Percentiles rank a stretch among this genome's conserved stretches.
phyloP scores from a whole-genome alignment of 768 basidiomycete genomes.

The Rhizopogon salebrosus region DNA sequence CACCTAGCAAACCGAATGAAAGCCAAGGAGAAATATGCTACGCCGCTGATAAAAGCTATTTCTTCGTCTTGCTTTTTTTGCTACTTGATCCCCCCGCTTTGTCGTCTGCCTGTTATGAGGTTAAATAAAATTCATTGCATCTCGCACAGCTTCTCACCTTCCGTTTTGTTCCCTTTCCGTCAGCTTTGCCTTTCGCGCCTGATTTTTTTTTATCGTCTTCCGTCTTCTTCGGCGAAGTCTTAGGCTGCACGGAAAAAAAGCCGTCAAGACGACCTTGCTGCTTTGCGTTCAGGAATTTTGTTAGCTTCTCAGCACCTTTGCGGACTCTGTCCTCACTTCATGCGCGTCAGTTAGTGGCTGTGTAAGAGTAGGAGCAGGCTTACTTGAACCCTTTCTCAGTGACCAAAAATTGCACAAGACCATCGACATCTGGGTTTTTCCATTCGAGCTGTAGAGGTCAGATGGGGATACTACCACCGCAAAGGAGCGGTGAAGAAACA shows the following conservation, averaged over 20 bases:
- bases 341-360: not conserved
- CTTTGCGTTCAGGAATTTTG: conserved; percentile 81
- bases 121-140: conserved; percentile 10
- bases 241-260: conserved; percentile 80
- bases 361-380: conserved; percentile 20
- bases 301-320: conserved; percentile 89
- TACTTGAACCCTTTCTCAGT: conserved; percentile 97
- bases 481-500: not conserved
- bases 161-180: conserved; percentile 38
- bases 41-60: conserved; percentile 15
- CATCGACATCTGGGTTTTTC: conserved; percentile 89
- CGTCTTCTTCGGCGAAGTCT: conserved; percentile 42
- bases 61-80: conserved; percentile 40
- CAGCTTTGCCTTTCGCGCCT: conserved; percentile 34
- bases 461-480: not conserved
- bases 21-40: not conserved
- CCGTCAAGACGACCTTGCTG: conserved; percentile 96
- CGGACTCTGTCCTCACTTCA: conserved; percentile 92
- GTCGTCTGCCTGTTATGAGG: conserved; percentile 27
- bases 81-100: conserved; percentile 23
- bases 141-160: conserved; percentile 40
- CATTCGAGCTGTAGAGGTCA: conserved; percentile 70
- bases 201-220: conserved; percentile 32
- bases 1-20: not conserved
- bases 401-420: conserved; percentile 89